Percentiles rank a stretch among this genome's conserved stretches.
Evolutionary conservation across 2,329 filamentous ascomycete species (phyloP).

Genomic region (Beauveria medogensis): DNA sequence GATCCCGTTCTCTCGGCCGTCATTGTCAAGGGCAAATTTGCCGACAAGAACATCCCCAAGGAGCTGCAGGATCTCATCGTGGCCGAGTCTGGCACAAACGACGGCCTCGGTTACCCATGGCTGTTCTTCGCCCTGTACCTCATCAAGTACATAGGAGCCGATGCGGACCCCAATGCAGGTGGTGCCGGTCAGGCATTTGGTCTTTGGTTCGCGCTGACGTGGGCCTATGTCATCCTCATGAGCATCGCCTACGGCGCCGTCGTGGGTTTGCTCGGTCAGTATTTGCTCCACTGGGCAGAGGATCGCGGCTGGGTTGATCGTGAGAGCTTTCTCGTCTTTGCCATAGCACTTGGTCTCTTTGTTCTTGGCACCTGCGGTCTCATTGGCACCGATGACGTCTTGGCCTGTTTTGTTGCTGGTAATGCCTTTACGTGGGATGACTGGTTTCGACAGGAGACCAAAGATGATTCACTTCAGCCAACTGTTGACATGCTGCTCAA

Average conservation of each 20-base stretch:
- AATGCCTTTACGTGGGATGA: conserved; percentile 91
- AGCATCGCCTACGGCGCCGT: conserved; percentile 69
- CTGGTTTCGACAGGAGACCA: conserved; percentile 84
- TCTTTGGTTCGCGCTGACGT: conserved; percentile 78
- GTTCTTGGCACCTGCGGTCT: conserved; percentile 81
- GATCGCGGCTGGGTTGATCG: conserved; percentile 73
- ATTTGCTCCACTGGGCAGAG: conserved; percentile 77
- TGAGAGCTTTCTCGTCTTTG: conserved; percentile 82
- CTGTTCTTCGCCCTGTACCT: conserved; percentile 78
- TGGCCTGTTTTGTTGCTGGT: conserved; percentile 87
- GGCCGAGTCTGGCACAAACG: conserved; percentile 80
- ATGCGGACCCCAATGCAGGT: conserved; percentile 50
- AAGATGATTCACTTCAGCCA: conserved; percentile 86
- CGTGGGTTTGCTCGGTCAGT: conserved; percentile 75
- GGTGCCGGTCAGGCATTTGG: conserved; percentile 54
- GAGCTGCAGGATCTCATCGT: conserved; percentile 73
- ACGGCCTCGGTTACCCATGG: conserved; percentile 84
- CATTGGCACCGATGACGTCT: conserved; percentile 79
- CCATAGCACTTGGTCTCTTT: conserved; percentile 77
- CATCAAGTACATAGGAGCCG: conserved; percentile 63
- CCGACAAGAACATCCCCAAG: conserved; percentile 80
- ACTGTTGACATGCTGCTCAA: conserved; percentile 95
- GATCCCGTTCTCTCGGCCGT: conserved; percentile 83
- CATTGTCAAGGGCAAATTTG: conserved; percentile 90
- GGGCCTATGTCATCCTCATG: conserved; percentile 73